These are phyloP conservation scores for Xylariaceae sp. DNA, from an alignment of 2,329 filamentous ascomycete genomes.

Conservation along the genomic window DNA sequence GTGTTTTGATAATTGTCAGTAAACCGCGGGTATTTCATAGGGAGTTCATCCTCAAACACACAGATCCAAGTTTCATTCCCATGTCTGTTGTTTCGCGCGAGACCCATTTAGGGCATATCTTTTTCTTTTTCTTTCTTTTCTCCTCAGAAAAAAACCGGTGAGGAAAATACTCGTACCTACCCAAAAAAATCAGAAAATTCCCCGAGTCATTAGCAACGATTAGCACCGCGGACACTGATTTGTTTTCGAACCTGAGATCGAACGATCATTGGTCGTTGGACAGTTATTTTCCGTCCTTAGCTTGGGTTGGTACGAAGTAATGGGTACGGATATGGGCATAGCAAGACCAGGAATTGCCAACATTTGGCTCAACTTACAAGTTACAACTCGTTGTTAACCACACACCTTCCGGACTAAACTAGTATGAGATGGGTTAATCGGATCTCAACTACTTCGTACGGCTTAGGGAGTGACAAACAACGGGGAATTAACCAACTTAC, in stretches of 20 bases:
- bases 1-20: too few species aligned
- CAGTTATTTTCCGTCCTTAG: too few species aligned
- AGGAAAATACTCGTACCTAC: neutral
- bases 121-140: too few species aligned
- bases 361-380: neutral
- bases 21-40: too few species aligned
- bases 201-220: neutral
- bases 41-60: too few species aligned
- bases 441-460: too few species aligned
- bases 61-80: neutral
- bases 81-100: neutral
- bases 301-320: neutral
- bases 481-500: too few species aligned
- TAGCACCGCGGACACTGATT: neutral
- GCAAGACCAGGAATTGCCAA: neutral
- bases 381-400: neutral
- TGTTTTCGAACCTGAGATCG: too few species aligned
- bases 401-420: neutral
- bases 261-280: too few species aligned
- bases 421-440: too few species aligned
- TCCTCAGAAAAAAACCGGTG: neutral
- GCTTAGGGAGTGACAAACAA: too few species aligned
- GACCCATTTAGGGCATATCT: neutral
- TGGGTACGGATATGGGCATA: neutral
- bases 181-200: too few species aligned